A percentile compares a stretch with the other conserved stretches of the same genome.
These are phyloP conservation scores for Phellopilus nigrolimitatus DNA, from an alignment of 1,284 basidiomycete species.

Conservation along the genomic window DNA sequence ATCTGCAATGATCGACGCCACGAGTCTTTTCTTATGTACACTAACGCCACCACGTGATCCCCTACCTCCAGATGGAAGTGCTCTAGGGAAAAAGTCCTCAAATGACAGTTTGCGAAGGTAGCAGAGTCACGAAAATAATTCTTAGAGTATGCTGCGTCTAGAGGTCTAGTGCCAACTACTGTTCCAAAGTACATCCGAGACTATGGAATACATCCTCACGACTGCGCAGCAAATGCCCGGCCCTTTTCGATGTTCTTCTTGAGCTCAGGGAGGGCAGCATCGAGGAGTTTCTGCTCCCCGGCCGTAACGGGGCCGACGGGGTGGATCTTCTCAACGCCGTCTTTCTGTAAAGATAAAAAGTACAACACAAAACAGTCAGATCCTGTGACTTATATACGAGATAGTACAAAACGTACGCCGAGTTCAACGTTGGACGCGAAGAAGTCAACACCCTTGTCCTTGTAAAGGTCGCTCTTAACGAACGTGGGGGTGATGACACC, in stretches of 20 bases:
- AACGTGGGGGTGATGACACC: slow-evolving; percentile 82
- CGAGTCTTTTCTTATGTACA: too few relatives aligned
- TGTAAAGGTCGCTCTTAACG: slow-evolving; percentile 83
- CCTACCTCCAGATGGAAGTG: too few relatives aligned
- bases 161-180: not conserved
- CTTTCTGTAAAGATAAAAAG: slow-evolving; percentile 40
- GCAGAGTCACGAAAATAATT: too few relatives aligned
- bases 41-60: too few relatives aligned
- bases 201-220: not conserved
- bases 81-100: too few relatives aligned
- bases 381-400: too few relatives aligned
- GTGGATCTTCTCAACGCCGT: slow-evolving; percentile 90
- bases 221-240: slow-evolving; percentile 61
- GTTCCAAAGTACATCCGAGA: not conserved
- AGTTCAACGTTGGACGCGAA: slow-evolving; percentile 91
- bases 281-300: slow-evolving; percentile 83
- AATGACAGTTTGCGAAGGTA: too few relatives aligned
- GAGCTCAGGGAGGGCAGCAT: slow-evolving; percentile 85
- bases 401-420: slow-evolving; percentile 67
- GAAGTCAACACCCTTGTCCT: slow-evolving; percentile 80
- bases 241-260: slow-evolving; percentile 98
- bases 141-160: slow-evolving; percentile 1
- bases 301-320: slow-evolving; percentile 71
- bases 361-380: slow-evolving; percentile 5
- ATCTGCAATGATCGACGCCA: too few relatives aligned